Conservation (phyloP, 768 basidiomycete genomes). For the Psilocybe cubensis region DNA sequence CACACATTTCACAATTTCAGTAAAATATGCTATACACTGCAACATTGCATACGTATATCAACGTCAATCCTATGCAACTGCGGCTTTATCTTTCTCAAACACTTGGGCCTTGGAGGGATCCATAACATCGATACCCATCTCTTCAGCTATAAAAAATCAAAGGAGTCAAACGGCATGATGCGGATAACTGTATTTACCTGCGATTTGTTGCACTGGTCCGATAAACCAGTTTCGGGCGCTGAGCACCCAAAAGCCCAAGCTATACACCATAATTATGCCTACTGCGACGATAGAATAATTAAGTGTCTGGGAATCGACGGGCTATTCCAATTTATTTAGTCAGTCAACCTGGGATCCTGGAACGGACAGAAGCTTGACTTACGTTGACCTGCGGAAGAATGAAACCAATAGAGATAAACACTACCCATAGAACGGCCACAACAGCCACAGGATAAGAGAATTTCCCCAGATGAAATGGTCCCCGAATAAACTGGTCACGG, state of each 20-base stretch:
- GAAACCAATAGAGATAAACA: conserved; percentile 74
- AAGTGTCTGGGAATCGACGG: conserved; percentile 70
- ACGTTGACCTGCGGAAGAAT: conserved; percentile 72
- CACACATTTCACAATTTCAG: too few species aligned
- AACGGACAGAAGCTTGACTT: too few species aligned
- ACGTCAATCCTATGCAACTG: neutral
- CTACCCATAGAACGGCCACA: conserved; percentile 66
- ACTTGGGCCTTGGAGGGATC: conserved; percentile 29
- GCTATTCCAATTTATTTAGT: conserved; percentile 38
- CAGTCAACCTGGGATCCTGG: too few species aligned
- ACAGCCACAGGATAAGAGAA: conserved; percentile 66
- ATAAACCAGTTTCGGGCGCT: conserved; percentile 76
- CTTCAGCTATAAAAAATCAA: conserved; percentile 41
- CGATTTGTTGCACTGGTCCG: conserved; percentile 71
- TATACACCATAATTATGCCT: conserved; percentile 68
- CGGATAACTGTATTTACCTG: conserved; percentile 37
- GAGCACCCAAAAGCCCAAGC: conserved; percentile 69
- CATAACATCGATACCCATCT: conserved; percentile 52
- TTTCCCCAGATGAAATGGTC: conserved; percentile 72
- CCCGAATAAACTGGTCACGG: conserved; percentile 58
- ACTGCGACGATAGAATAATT: conserved; percentile 81
- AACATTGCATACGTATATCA: too few species aligned
- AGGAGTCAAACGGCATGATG: neutral
- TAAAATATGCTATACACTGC: too few species aligned
- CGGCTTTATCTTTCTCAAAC: conserved; percentile 4